These are phyloP conservation scores for Phytophthora litchii DNA, from an alignment of 352 stramenopile species.

Conservation along the genomic window DNA sequence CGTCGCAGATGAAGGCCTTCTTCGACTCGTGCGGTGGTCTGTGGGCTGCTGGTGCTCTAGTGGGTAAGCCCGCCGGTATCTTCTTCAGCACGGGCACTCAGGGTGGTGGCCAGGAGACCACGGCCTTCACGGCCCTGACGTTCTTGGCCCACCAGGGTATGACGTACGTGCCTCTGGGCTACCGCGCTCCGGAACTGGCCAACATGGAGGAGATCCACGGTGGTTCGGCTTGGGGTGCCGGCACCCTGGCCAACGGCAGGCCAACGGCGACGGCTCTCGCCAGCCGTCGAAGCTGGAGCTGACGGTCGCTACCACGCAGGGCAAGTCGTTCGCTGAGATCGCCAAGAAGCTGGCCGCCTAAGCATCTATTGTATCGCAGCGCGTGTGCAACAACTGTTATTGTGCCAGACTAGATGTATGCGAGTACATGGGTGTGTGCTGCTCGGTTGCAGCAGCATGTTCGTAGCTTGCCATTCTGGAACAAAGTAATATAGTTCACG, in stretches of 20 bases:
- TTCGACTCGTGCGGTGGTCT: conserved; percentile 34
- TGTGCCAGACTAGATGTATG: neutral
- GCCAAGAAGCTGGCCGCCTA: conserved; percentile 81
- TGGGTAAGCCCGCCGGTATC: conserved; percentile 34
- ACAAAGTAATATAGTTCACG: neutral
- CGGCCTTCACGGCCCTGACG: conserved; percentile 32
- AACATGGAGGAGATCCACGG: conserved; percentile 40
- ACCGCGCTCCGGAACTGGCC: conserved; percentile 25
- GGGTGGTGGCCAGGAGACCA: conserved; percentile 34
- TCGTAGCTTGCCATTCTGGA: neutral
- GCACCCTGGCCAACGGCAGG: conserved; percentile 24
- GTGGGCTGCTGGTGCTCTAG: conserved; percentile 28
- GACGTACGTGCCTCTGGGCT: conserved; percentile 32
- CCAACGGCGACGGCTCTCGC: conserved; percentile 38
- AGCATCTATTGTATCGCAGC: neutral
- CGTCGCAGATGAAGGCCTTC: conserved; percentile 33
- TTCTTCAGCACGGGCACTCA: conserved; percentile 38
- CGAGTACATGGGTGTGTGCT: neutral
- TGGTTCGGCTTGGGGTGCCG: conserved; percentile 31
- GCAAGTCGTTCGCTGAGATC: conserved; percentile 80
- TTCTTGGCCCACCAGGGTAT: conserved; percentile 35
- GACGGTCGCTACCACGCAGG: conserved; percentile 75
- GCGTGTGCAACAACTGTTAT: neutral
- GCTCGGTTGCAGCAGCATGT: neutral
- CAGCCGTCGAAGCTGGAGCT: conserved; percentile 83